Conservation (phyloP, 2,329 filamentous ascomycete species). For the Aspergillus intermedius region DNA sequence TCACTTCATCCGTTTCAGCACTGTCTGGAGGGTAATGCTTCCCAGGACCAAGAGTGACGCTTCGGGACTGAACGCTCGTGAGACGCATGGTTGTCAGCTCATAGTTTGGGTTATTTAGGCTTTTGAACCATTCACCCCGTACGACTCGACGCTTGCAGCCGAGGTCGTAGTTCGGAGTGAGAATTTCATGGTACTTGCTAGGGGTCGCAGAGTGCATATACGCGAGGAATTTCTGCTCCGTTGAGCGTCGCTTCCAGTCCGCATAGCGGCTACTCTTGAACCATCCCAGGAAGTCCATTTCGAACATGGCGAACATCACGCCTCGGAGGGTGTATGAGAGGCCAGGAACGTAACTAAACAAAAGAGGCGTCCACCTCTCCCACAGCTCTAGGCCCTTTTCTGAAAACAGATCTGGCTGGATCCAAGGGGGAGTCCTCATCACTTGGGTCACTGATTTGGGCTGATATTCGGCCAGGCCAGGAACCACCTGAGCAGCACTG, state of each 20-base stretch:
- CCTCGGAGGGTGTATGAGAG: constrained; percentile 43
- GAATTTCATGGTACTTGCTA: constrained; percentile 53
- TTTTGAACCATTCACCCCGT: constrained; percentile 50
- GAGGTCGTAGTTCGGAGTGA: constrained; percentile 57
- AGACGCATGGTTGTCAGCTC: constrained; percentile 49
- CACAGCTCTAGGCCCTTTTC: constrained; percentile 38
- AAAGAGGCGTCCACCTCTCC: constrained; percentile 40
- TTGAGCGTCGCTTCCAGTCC: constrained; percentile 28
- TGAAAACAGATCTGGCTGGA: constrained; percentile 37
- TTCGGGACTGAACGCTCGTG: constrained; percentile 42
- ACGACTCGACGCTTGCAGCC: constrained; percentile 61
- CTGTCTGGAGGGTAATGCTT: constrained; percentile 37
- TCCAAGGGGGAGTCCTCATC: constrained; percentile 54
- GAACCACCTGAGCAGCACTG: constrained; percentile 52
- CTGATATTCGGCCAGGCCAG: constrained; percentile 41
- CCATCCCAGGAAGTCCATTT: constrained; percentile 33
- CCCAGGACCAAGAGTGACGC: constrained; percentile 48
- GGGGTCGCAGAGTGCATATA: constrained; percentile 49
- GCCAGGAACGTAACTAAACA: constrained; percentile 47
- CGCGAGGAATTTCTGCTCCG: constrained; percentile 39
- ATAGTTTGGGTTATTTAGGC: constrained; percentile 48
- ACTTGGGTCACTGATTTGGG: constrained; percentile 55
- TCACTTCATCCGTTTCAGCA: constrained; percentile 23
- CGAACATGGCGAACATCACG: constrained; percentile 33
- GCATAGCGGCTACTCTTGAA: constrained; percentile 38